These are phyloP conservation scores for Verticillium nubilum DNA, from an alignment of 2,329 filamentous ascomycete species.

Conservation along the genomic window DNA sequence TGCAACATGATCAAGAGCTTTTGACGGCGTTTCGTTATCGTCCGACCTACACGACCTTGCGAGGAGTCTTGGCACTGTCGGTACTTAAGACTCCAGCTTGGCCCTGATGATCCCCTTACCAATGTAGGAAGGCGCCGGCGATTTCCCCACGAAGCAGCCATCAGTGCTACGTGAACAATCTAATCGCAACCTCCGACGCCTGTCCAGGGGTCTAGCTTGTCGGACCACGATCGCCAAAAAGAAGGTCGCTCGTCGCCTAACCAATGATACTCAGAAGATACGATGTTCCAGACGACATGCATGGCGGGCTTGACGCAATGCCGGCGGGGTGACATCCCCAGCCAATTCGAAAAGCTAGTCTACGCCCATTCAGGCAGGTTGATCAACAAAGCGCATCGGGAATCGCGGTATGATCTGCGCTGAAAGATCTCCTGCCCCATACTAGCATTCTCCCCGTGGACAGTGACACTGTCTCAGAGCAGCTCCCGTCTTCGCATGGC, in stretches of 20 bases:
- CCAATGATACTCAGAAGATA: not conserved
- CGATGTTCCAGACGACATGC: not conserved
- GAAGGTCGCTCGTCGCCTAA: not conserved
- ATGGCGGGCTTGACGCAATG: not conserved
- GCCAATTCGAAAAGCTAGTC: constrained; percentile 4
- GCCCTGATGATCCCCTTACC: not conserved
- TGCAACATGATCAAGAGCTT: no score
- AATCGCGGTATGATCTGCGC: constrained; percentile 13
- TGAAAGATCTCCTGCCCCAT: constrained; percentile 10
- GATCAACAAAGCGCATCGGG: constrained; percentile 1
- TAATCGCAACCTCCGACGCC: not conserved
- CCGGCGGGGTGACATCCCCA: not conserved
- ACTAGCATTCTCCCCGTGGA: constrained; percentile 7
- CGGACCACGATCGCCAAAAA: not conserved
- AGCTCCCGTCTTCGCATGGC: constrained; percentile 7
- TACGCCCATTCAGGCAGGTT: constrained; percentile 9
- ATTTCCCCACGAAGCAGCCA: not conserved
- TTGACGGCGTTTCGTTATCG: no score
- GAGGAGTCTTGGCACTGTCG: not conserved
- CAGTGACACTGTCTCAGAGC: not conserved
- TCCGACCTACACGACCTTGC: not conserved
- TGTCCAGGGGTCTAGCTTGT: not conserved
- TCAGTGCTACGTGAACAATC: not conserved
- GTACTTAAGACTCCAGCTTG: not conserved
- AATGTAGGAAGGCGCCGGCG: not conserved